A percentile compares a stretch with the other conserved stretches of the same genome.
phyloP scores from a whole-genome alignment of 1,139 yeast species.

The Yamadazyma conglobata region DNA sequence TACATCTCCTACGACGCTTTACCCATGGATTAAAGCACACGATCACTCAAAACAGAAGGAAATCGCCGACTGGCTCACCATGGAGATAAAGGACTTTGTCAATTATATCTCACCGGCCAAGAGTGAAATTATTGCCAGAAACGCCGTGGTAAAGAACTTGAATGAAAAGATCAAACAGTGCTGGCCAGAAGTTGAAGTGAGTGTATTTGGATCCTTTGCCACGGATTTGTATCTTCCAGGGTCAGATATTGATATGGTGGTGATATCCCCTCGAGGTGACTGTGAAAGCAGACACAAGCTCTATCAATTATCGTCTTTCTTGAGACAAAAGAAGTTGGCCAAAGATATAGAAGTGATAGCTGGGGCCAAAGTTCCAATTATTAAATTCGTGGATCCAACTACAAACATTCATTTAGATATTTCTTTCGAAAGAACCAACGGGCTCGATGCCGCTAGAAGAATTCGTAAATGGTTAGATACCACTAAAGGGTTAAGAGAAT shows the following conservation, averaged over 20 bases:
- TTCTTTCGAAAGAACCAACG: slow-evolving; percentile 86
- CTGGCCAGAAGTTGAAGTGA: slow-evolving; percentile 82
- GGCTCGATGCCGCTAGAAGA: slow-evolving; percentile 77
- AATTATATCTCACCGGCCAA: slow-evolving; percentile 84
- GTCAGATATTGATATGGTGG: slow-evolving; percentile 94
- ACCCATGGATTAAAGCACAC: slow-evolving; percentile 78
- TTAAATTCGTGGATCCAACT: slow-evolving; percentile 78
- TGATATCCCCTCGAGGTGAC: slow-evolving; percentile 61
- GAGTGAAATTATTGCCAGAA: slow-evolving; percentile 68
- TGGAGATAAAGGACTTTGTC: slow-evolving; percentile 84
- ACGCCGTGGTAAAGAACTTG: slow-evolving; percentile 59
- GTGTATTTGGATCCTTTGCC: slow-evolving; percentile 94
- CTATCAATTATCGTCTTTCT: slow-evolving; percentile 70
- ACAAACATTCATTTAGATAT: slow-evolving; percentile 81
- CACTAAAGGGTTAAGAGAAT: slow-evolving; percentile 80
- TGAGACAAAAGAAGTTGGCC: slow-evolving; percentile 63
- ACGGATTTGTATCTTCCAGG: slow-evolving; percentile 94
- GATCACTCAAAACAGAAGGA: slow-evolving; percentile 73
- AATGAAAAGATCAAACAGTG: slow-evolving; percentile 52
- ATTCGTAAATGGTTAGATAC: slow-evolving; percentile 72
- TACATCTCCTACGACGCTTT: slow-evolving; percentile 33
- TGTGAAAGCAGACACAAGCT: slow-evolving; percentile 67
- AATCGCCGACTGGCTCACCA: slow-evolving; percentile 82
- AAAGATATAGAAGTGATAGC: slow-evolving; percentile 82
- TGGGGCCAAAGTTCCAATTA: slow-evolving; percentile 91